These are phyloP conservation scores for Pyricularia grisea DNA, from an alignment of 2,329 filamentous ascomycete species.

Conservation along the genomic window DNA sequence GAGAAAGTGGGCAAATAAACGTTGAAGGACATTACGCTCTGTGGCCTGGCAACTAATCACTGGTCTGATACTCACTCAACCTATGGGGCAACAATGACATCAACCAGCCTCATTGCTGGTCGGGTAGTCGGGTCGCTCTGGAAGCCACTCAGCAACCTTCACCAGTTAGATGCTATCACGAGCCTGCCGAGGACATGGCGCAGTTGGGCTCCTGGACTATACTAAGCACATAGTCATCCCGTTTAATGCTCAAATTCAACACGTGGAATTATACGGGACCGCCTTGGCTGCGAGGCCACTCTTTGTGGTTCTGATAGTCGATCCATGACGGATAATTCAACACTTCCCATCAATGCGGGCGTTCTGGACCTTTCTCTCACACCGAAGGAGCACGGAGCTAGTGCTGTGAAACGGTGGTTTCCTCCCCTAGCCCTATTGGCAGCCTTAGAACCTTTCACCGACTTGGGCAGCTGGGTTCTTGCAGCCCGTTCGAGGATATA, in stretches of 20 bases:
- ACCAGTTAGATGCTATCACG: neutral
- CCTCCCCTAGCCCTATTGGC: neutral
- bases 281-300: neutral
- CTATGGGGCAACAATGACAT: neutral
- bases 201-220: neutral
- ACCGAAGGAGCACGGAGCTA: neutral
- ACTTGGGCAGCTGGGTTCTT: neutral
- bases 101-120: neutral
- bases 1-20: neutral
- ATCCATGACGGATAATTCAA: neutral
- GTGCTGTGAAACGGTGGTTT: neutral
- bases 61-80: neutral
- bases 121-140: neutral
- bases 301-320: neutral
- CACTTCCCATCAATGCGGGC: neutral
- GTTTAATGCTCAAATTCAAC: neutral
- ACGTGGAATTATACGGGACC: neutral
- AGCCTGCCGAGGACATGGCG: neutral
- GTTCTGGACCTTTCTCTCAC: neutral
- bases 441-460: neutral
- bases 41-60: neutral
- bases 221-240: neutral
- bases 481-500: neutral
- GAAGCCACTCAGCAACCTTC: neutral
- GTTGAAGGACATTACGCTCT: too few relatives aligned